These are phyloP conservation scores for Bonnemaisonia californica DNA, from an alignment of 31 red algal genomes.

Conservation along the genomic window DNA sequence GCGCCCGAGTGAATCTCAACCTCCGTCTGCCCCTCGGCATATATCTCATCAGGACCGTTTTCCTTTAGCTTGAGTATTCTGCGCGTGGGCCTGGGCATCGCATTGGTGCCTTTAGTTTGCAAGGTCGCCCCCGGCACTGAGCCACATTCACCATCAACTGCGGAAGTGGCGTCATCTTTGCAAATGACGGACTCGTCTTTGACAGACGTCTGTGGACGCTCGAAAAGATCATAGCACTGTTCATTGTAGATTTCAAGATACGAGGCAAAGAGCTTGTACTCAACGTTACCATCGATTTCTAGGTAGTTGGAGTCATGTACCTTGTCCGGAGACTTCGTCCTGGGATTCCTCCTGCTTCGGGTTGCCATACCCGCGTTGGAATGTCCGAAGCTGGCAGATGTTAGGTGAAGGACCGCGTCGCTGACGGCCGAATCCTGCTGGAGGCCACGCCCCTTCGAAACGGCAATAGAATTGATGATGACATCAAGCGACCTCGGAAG, in stretches of 20 bases:
- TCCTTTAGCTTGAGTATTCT: slow-evolving; percentile 43
- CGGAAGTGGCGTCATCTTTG: neutral
- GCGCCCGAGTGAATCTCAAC: slow-evolving; percentile 46
- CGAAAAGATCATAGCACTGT: slow-evolving; percentile 78
- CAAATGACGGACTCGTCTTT: slow-evolving; percentile 10
- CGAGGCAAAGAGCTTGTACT: slow-evolving; percentile 53
- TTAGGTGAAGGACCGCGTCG: slow-evolving; percentile 36
- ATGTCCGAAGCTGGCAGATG: neutral
- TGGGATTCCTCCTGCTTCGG: neutral
- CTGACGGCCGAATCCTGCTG: slow-evolving; percentile 40
- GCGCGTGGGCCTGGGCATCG: neutral
- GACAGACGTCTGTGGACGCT: neutral
- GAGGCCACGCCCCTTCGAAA: slow-evolving; percentile 43
- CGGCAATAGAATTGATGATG: slow-evolving; percentile 66
- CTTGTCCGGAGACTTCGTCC: neutral
- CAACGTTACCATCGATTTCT: slow-evolving; percentile 25
- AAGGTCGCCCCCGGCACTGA: neutral
- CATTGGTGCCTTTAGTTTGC: neutral
- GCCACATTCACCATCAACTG: neutral
- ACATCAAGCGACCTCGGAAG: slow-evolving; percentile 59
- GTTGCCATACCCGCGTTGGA: neutral
- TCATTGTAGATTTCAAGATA: slow-evolving; percentile 87
- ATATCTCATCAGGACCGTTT: slow-evolving; percentile 24
- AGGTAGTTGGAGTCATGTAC: slow-evolving; percentile 46
- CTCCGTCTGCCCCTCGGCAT: slow-evolving; percentile 60